Evolutionary conservation across 495 filamentous ascomycete species (phyloP).

Genomic region (Penicilliopsis zonata): DNA sequence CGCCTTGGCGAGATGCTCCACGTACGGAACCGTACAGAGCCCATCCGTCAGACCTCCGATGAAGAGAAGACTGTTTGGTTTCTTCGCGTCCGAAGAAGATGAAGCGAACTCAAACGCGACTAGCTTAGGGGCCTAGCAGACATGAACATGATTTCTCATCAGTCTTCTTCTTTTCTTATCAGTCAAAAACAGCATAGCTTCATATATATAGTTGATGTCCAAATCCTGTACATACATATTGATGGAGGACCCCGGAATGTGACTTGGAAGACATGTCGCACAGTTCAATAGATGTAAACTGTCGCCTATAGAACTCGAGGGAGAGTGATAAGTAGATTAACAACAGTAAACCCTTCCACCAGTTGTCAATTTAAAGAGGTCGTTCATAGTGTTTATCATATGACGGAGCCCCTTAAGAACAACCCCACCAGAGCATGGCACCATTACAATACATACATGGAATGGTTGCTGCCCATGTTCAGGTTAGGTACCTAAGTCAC

Average conservation of each 20-base stretch:
- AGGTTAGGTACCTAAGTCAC: too few species aligned
- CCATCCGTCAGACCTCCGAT: slow-evolving; percentile 78
- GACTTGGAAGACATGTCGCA: slow-evolving; percentile 9
- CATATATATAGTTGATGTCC: background rate
- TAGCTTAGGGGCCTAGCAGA: slow-evolving; percentile 42
- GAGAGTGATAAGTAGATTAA: too few species aligned
- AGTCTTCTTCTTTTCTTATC: slow-evolving; percentile 4
- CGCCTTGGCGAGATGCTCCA: slow-evolving; percentile 35
- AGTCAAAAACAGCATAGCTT: background rate
- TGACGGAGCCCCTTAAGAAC: too few species aligned
- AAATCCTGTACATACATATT: slow-evolving; percentile 19
- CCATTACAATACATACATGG: too few species aligned
- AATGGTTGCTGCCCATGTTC: too few species aligned
- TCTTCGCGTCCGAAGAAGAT: slow-evolving; percentile 13
- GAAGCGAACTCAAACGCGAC: slow-evolving; percentile 46
- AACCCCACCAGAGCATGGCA: too few species aligned
- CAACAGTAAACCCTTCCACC: too few species aligned
- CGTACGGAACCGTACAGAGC: slow-evolving; percentile 55
- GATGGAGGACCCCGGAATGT: slow-evolving; percentile 22
- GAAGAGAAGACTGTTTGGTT: slow-evolving; percentile 64
- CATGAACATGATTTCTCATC: too few species aligned
- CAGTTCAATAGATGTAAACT: too few species aligned
- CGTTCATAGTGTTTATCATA: too few species aligned
- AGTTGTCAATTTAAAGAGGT: too few species aligned
- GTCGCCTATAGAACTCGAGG: too few species aligned